A percentile compares a stretch with the other conserved stretches of the same genome.
These are phyloP conservation scores for Boeremia exigua DNA, from an alignment of 2,329 filamentous ascomycete species.

Conservation along the genomic window DNA sequence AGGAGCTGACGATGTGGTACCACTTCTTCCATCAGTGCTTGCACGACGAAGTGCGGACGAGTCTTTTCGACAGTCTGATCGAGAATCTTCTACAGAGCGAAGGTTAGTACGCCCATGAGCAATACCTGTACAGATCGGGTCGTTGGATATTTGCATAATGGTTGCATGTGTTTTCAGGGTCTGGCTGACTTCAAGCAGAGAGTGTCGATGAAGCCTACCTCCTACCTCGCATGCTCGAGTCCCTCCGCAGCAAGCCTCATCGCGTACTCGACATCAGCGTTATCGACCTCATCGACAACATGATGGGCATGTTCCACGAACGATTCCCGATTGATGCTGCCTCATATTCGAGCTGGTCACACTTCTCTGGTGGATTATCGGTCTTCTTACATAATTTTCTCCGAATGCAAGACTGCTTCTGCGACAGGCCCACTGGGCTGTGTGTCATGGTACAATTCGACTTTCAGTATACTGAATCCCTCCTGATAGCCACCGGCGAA, in stretches of 20 bases:
- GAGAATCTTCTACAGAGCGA: background rate
- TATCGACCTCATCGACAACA: constrained; percentile 29
- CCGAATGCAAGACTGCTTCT: constrained; percentile 43
- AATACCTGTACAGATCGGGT: background rate
- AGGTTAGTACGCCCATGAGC: background rate
- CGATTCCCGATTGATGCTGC: constrained; percentile 1
- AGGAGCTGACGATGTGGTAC: constrained; percentile 44
- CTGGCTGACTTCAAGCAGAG: constrained; percentile 14
- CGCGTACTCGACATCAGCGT: constrained; percentile 31
- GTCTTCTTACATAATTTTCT: constrained; percentile 40
- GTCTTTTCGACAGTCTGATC: constrained; percentile 1
- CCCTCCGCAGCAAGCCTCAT: constrained; percentile 3
- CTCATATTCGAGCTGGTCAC: constrained; percentile 30
- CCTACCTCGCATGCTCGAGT: constrained; percentile 20
- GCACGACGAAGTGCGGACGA: background rate
- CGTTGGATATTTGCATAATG: background rate
- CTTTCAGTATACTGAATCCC: constrained; percentile 5
- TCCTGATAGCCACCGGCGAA: constrained; percentile 22
- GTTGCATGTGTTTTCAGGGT: background rate
- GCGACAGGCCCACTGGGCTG: constrained; percentile 18
- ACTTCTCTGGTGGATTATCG: constrained; percentile 30
- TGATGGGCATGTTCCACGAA: constrained; percentile 34
- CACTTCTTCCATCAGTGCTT: constrained; percentile 21
- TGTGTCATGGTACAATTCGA: constrained; percentile 25
- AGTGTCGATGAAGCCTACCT: constrained; percentile 12